A percentile compares a stretch with the other conserved stretches of the same genome.
phyloP scores from a whole-genome alignment of 2,329 filamentous ascomycete genomes.

The Fusarium haematococcum region DNA sequence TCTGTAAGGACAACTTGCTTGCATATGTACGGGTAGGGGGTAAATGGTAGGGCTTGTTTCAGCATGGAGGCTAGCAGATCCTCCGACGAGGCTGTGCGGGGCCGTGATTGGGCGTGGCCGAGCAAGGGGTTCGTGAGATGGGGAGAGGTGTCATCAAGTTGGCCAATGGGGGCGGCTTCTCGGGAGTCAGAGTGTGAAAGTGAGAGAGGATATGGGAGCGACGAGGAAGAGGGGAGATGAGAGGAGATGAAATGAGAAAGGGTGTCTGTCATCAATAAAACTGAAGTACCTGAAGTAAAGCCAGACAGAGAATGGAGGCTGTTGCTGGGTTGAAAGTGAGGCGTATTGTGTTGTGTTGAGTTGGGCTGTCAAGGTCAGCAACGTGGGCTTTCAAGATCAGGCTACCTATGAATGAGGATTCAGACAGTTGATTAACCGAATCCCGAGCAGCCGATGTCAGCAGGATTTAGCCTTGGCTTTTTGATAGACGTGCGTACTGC shows the following conservation, averaged over 20 bases:
- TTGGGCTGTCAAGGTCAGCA: not conserved
- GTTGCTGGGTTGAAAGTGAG: not conserved
- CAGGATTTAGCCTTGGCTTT: not conserved
- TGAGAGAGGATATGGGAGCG: not conserved
- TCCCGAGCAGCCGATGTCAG: not conserved
- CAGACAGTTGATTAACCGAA: not conserved
- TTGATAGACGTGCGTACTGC: not conserved
- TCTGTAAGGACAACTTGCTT: constrained; percentile 17
- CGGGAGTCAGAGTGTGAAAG: constrained; percentile 9
- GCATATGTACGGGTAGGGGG: constrained; percentile 38
- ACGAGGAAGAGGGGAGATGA: not conserved
- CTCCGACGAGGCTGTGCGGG: constrained; percentile 30
- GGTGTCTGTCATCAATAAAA: not conserved
- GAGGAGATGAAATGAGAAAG: not conserved
- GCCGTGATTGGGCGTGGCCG: constrained; percentile 33
- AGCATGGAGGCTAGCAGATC: constrained; percentile 40
- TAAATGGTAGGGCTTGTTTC: constrained; percentile 44
- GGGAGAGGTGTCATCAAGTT: constrained; percentile 26
- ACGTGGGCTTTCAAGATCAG: not conserved
- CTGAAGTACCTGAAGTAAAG: not conserved
- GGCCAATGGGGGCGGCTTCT: constrained; percentile 21
- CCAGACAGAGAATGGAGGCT: not conserved
- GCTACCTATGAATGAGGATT: not conserved
- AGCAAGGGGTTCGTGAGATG: constrained; percentile 14
- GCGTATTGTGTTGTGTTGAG: not conserved